phyloP scores from a whole-genome alignment of 2,329 filamentous ascomycete species.

The Calonectria hawksworthii region DNA sequence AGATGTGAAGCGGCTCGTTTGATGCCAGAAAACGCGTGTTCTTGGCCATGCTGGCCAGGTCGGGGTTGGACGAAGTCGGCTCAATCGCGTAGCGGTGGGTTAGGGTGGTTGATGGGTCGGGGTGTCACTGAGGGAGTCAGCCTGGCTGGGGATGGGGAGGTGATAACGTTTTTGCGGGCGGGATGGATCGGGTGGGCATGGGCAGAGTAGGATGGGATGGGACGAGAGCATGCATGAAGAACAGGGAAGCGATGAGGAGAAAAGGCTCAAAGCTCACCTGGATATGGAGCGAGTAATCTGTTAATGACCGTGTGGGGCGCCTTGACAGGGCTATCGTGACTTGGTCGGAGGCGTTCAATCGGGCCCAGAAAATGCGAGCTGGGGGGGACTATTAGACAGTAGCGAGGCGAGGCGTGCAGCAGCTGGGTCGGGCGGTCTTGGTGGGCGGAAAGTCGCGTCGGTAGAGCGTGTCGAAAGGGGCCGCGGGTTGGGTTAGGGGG shows the following conservation, averaged over 20 bases:
- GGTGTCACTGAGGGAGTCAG: slow-evolving; percentile 30
- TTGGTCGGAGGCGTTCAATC: slow-evolving; percentile 43
- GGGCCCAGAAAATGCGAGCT: slow-evolving; percentile 36
- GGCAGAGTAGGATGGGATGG: slow-evolving; percentile 40
- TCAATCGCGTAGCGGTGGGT: slow-evolving; percentile 28
- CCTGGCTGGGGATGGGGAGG: slow-evolving; percentile 36
- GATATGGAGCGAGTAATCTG: slow-evolving; percentile 40
- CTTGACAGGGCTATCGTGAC: slow-evolving; percentile 45
- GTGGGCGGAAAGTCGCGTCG: slow-evolving; percentile 35
- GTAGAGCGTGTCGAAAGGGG: slow-evolving; percentile 19
- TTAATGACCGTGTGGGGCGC: slow-evolving; percentile 45
- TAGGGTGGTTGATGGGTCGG: slow-evolving; percentile 20
- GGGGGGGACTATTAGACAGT: slow-evolving; percentile 23
- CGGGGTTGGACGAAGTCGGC: slow-evolving; percentile 31
- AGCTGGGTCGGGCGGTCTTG: slow-evolving; percentile 35
- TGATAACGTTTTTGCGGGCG: slow-evolving; percentile 36
- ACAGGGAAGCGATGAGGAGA: slow-evolving; percentile 38
- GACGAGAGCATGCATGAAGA: slow-evolving; percentile 42
- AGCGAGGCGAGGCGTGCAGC: slow-evolving; percentile 36
- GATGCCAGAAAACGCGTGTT: slow-evolving; percentile 61
- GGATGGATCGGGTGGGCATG: slow-evolving; percentile 42
- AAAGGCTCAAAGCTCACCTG: slow-evolving; percentile 42
- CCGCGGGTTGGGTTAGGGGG: not conserved
- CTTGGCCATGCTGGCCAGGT: slow-evolving; percentile 67
- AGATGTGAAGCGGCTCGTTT: slow-evolving; percentile 65